A percentile compares a stretch with the other conserved stretches of the same genome.
phyloP scores from a whole-genome alignment of 352 stramenopile species.

The Globisporangium mamillatum region DNA sequence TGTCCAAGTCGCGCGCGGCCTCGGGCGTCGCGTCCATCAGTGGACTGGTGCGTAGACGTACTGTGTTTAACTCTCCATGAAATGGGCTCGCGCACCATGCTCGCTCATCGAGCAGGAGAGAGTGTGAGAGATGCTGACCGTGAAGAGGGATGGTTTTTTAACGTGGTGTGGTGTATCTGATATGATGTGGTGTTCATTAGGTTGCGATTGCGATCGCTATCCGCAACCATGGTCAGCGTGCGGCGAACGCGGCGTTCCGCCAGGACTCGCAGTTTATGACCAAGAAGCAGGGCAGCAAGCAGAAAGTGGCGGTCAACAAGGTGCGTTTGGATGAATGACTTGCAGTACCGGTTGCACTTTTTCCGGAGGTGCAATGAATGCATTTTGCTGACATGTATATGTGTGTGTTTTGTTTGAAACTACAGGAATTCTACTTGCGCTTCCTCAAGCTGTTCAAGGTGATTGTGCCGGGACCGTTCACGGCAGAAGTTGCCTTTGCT shows the following conservation, averaged over 20 bases:
- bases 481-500: constrained; percentile 67
- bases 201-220: constrained; percentile 63
- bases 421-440: constrained; percentile 50
- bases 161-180: neutral
- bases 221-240: constrained; percentile 56
- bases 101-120: neutral
- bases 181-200: constrained; percentile 21
- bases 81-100: neutral
- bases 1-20: constrained; percentile 54
- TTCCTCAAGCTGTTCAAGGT: constrained; percentile 73
- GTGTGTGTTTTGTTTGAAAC: neutral
- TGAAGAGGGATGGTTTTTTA: neutral
- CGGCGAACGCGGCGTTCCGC: constrained; percentile 39
- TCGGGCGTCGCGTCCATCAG: constrained; percentile 39
- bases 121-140: neutral
- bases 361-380: neutral
- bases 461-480: constrained; percentile 66
- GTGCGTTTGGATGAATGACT: constrained; percentile 13
- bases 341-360: neutral
- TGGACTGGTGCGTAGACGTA: constrained; percentile 33
- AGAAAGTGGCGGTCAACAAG: constrained; percentile 68
- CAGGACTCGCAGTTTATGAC: constrained; percentile 74
- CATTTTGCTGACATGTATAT: neutral
- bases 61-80: neutral
- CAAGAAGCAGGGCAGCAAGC: constrained; percentile 66